These are phyloP conservation scores for Xenoacremonium recifei DNA, from an alignment of 2,329 filamentous ascomycete species.

Conservation along the genomic window DNA sequence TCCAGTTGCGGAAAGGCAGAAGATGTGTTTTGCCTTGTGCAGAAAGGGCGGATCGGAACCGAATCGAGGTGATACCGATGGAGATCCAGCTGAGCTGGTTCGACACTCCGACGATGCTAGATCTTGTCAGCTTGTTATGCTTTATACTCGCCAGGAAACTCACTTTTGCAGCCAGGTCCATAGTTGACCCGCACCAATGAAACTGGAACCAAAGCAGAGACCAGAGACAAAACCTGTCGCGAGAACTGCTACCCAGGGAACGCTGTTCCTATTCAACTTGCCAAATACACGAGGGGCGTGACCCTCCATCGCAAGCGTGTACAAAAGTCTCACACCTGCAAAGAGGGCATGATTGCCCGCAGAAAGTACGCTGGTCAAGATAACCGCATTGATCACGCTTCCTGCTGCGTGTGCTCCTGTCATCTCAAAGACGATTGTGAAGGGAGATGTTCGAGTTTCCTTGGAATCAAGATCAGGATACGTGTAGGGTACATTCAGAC, in stretches of 20 bases:
- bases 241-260: constrained; percentile 43
- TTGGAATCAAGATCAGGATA: constrained; percentile 33
- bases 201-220: constrained; percentile 63
- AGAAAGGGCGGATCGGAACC: constrained; percentile 58
- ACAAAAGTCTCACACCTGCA: constrained; percentile 33
- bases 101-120: constrained; percentile 61
- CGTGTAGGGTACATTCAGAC: constrained; percentile 59
- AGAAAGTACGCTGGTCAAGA: constrained; percentile 39
- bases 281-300: constrained; percentile 57
- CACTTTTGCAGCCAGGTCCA: constrained; percentile 68
- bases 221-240: constrained; percentile 55
- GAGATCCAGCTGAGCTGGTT: constrained; percentile 66
- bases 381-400: constrained; percentile 59
- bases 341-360: constrained; percentile 38
- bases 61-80: constrained; percentile 63
- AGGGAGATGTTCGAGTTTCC: constrained; percentile 34
- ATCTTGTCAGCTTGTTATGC: constrained; percentile 19
- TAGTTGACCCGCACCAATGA: constrained; percentile 62
- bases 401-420: constrained; percentile 52
- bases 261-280: constrained; percentile 31
- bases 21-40: constrained; percentile 58
- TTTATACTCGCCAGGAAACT: too few species aligned
- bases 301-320: constrained; percentile 38
- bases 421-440: constrained; percentile 59
- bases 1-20: constrained; percentile 66